These are phyloP conservation scores for Mycosphaerella arachidis DNA, from an alignment of 2,329 filamentous ascomycete genomes.

Conservation along the genomic window DNA sequence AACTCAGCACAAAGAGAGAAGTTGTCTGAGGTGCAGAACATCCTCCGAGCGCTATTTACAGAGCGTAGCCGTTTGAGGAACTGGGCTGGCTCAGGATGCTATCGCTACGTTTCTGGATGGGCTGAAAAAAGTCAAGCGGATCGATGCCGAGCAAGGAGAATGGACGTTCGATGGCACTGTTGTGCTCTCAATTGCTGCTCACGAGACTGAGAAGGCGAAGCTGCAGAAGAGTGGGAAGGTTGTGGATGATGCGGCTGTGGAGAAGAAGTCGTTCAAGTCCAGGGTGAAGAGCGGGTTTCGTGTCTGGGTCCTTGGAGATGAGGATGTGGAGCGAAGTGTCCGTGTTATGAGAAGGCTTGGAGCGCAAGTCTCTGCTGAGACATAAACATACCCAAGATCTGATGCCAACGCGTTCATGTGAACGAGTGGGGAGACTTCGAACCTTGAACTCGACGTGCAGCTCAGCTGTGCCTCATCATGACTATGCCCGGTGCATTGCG, in stretches of 20 bases:
- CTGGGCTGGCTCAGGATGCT: background rate
- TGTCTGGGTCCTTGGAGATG: background rate
- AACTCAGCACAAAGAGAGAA: background rate
- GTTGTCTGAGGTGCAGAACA: background rate
- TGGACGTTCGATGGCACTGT: background rate
- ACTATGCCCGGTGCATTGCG: background rate
- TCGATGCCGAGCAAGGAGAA: background rate
- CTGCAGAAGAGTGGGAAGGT: background rate
- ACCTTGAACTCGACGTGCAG: too few species aligned
- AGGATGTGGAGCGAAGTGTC: background rate
- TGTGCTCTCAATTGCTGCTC: background rate
- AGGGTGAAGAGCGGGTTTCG: background rate
- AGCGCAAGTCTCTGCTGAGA: too few species aligned
- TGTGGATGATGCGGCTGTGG: background rate
- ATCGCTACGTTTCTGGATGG: background rate
- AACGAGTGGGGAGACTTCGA: background rate
- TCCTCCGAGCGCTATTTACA: background rate
- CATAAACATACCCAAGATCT: too few species aligned
- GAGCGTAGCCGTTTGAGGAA: background rate
- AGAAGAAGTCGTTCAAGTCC: background rate
- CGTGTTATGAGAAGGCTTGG: background rate
- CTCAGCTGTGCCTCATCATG: background rate
- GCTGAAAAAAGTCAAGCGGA: background rate
- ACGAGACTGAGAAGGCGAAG: background rate
- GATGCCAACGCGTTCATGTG: too few species aligned